phyloP scores from a whole-genome alignment of 2,329 filamentous ascomycete species.

The Harringtonia aguacate region DNA sequence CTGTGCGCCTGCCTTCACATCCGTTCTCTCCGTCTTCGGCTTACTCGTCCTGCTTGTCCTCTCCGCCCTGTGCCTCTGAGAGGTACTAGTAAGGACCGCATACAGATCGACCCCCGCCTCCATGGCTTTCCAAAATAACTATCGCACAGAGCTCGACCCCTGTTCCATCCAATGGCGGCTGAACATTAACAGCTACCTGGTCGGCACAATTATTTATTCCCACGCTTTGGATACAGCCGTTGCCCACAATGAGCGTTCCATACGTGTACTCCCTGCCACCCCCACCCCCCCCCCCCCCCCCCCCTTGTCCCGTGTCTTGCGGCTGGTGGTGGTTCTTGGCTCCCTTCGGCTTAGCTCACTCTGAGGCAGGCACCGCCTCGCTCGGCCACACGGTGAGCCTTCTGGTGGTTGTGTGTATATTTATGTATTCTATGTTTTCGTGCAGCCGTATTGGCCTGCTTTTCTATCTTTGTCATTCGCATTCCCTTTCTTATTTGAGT shows the following conservation, averaged over 20 bases:
- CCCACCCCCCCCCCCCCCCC: constrained; percentile 4
- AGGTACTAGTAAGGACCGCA: too few species aligned
- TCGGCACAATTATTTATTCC: constrained; percentile 13
- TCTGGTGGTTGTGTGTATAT: background rate
- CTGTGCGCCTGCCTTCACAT: too few species aligned
- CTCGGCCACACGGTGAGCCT: constrained; percentile 5
- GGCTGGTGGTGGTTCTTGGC: constrained; percentile 1
- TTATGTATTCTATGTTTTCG: background rate
- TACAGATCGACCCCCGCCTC: background rate
- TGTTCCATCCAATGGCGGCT: constrained; percentile 14
- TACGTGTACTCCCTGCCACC: too few species aligned
- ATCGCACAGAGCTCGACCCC: constrained; percentile 1
- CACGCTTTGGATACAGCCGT: constrained; percentile 16
- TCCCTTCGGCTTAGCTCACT: constrained; percentile 6
- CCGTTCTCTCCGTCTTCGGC: too few species aligned
- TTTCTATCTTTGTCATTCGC: constrained; percentile 1
- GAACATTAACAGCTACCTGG: constrained; percentile 16
- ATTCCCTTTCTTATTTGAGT: constrained; percentile 1
- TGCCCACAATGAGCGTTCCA: constrained; percentile 2
- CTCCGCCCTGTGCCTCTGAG: too few species aligned
- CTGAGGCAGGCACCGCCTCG: constrained; percentile 6
- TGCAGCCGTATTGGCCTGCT: background rate
- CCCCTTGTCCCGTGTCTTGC: background rate
- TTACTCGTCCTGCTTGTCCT: too few species aligned
- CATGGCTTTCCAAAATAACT: constrained; percentile 1